phyloP scores from a whole-genome alignment of 352 stramenopile species.

The Globisporangium paddicum region DNA sequence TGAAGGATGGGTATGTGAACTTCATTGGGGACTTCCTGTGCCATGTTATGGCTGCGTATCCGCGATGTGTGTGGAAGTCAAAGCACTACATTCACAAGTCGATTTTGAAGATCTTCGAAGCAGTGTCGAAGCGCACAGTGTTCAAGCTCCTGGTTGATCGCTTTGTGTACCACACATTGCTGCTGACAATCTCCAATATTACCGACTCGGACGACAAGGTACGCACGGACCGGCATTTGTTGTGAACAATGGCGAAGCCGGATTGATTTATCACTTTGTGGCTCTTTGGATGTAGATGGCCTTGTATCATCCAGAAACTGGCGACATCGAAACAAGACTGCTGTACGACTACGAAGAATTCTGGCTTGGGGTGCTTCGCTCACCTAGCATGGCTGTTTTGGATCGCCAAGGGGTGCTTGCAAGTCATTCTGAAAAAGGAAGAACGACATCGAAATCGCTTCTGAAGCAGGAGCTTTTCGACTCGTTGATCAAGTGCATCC shows the following conservation, averaged over 20 bases:
- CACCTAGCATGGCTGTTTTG: background rate
- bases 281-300: conserved; percentile 20
- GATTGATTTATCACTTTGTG: background rate
- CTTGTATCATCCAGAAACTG: conserved; percentile 77
- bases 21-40: conserved; percentile 56
- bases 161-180: conserved; percentile 50
- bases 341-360: conserved; percentile 76
- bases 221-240: background rate
- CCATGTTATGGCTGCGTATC: conserved; percentile 60
- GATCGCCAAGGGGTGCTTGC: background rate
- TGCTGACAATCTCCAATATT: conserved; percentile 66
- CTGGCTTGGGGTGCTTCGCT: conserved; percentile 29
- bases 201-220: conserved; percentile 29
- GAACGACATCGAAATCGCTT: conserved; percentile 7
- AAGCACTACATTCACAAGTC: conserved; percentile 53
- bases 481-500: conserved; percentile 38
- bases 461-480: conserved; percentile 43
- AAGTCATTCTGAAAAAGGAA: background rate
- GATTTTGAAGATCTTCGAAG: conserved; percentile 38
- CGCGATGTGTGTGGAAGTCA: conserved; percentile 53
- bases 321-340: conserved; percentile 59
- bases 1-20: conserved; percentile 45
- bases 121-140: conserved; percentile 29
- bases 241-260: background rate
- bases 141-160: conserved; percentile 39